phyloP scores from a whole-genome alignment of 2,329 filamentous ascomycete species.

The Fusarium humuli region DNA sequence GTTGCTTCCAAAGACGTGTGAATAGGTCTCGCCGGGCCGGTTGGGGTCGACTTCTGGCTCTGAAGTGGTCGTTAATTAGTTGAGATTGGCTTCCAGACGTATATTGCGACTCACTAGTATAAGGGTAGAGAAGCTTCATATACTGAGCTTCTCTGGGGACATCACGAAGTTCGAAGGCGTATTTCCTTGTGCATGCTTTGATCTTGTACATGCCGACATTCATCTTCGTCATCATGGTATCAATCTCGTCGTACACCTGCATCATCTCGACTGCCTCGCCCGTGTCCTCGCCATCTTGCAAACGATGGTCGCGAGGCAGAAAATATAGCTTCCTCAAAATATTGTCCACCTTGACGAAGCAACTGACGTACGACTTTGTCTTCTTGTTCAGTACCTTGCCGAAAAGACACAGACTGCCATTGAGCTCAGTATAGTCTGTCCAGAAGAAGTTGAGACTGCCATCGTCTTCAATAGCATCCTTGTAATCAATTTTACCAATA shows the following conservation, averaged over 20 bases:
- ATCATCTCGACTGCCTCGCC: constrained; percentile 85
- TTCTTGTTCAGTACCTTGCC: constrained; percentile 95
- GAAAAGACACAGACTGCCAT: constrained; percentile 91
- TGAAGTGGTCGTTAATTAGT: constrained; percentile 47
- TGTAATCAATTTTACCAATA: constrained; percentile 83
- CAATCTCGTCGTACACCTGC: constrained; percentile 91
- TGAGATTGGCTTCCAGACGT: background rate
- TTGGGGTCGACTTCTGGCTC: constrained; percentile 76
- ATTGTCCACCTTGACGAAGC: constrained; percentile 96
- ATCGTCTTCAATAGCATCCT: constrained; percentile 92
- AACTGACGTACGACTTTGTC: constrained; percentile 82
- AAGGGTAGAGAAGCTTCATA: constrained; percentile 95
- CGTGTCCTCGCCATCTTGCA: constrained; percentile 72
- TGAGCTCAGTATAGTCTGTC: constrained; percentile 94
- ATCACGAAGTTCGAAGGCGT: constrained; percentile 90
- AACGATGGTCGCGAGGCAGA: constrained; percentile 76
- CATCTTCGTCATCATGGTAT: constrained; percentile 86
- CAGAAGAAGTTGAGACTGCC: constrained; percentile 95
- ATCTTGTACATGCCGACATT: constrained; percentile 92
- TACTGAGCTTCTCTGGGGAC: constrained; percentile 92
- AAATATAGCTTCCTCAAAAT: constrained; percentile 94
- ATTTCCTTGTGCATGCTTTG: constrained; percentile 89
- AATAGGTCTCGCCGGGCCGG: constrained; percentile 86
- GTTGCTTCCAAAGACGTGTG: constrained; percentile 91
- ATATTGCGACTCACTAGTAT: constrained; percentile 68